Evolutionary conservation across 768 basidiomycete genomes (phyloP).

Genomic region (Cytidiella melzeri): DNA sequence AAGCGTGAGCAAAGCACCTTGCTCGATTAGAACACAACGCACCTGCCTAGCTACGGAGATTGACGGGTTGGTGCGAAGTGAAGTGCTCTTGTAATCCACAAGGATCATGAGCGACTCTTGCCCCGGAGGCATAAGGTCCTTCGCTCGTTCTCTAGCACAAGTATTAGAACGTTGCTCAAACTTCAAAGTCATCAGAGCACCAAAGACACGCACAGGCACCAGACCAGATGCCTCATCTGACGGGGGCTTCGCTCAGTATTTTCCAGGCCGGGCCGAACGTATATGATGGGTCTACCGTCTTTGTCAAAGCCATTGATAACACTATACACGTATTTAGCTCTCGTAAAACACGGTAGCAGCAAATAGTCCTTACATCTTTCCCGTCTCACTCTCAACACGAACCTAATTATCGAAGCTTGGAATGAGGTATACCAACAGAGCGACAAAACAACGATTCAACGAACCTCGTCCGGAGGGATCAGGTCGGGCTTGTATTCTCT

Average conservation of each 20-base stretch:
- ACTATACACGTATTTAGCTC: slow-evolving; percentile 34
- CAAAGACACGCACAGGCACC: slow-evolving; percentile 62
- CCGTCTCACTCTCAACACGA: slow-evolving; percentile 74
- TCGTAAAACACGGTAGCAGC: background rate
- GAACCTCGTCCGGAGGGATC: slow-evolving; percentile 70
- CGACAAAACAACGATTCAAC: slow-evolving; percentile 1
- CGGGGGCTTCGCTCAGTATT: slow-evolving; percentile 75
- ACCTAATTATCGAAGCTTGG: slow-evolving; percentile 29
- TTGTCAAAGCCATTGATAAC: slow-evolving; percentile 81
- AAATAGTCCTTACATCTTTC: slow-evolving; percentile 65
- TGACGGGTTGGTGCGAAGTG: slow-evolving; percentile 78
- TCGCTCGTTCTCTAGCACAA: slow-evolving; percentile 79
- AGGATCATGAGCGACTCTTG: slow-evolving; percentile 80
- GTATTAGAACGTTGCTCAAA: background rate
- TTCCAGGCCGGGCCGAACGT: slow-evolving; percentile 84
- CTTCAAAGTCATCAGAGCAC: background rate
- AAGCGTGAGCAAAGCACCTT: background rate
- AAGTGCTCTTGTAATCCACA: slow-evolving; percentile 81
- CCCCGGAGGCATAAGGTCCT: slow-evolving; percentile 81
- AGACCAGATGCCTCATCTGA: slow-evolving; percentile 81
- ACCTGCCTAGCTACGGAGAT: slow-evolving; percentile 74
- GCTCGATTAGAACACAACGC: slow-evolving; percentile 1
- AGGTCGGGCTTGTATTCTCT: slow-evolving; percentile 81
- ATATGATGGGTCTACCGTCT: slow-evolving; percentile 82
- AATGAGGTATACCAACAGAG: no score